A percentile compares a stretch with the other conserved stretches of the same genome.
These are phyloP conservation scores for Gossypium schwendimanii DNA, from an alignment of 441 rosid genomes.

Conservation along the genomic window DNA sequence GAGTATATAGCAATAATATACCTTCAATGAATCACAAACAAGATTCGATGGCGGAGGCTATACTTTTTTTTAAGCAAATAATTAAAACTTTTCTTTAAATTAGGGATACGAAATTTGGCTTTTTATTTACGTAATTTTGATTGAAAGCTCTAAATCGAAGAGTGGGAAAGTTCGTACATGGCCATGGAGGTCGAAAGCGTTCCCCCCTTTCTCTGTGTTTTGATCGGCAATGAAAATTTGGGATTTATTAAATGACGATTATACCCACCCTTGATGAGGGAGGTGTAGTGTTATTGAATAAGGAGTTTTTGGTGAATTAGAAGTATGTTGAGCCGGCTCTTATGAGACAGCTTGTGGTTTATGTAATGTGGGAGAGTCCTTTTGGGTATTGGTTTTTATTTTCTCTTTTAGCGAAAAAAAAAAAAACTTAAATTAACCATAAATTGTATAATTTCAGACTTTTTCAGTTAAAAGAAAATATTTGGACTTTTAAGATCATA, in stretches of 20 bases:
- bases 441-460: background rate
- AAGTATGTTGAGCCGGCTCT: constrained; percentile 40
- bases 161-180: constrained; percentile 39
- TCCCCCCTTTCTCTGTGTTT: constrained; percentile 51
- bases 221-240: constrained; percentile 77
- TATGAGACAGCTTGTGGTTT: constrained; percentile 29
- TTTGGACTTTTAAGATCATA: background rate
- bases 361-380: background rate
- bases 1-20: constrained; percentile 17
- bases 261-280: constrained; percentile 27
- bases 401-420: background rate
- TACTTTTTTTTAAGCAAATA: background rate
- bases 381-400: background rate
- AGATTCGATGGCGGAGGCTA: constrained; percentile 13
- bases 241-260: constrained; percentile 28
- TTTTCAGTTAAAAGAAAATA: background rate
- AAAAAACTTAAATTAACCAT: background rate
- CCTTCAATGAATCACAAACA: constrained; percentile 25
- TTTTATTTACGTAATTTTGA: constrained; percentile 8
- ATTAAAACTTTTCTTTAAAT: constrained; percentile 4
- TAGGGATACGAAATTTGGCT: constrained; percentile 21
- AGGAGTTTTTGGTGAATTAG: constrained; percentile 30
- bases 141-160: constrained; percentile 44
- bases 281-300: background rate
- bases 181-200: constrained; percentile 63